Conservation (phyloP, 78 protist genomes). For the Dictyostelium discoideum region dicty_2.7 NC_007088.5:1577501-1578000, state of each 20-base stretch:
- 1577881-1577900: constrained; percentile 89
- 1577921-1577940: constrained; percentile 88
- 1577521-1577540: constrained; percentile 53
- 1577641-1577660: constrained; percentile 76
- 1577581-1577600: constrained; percentile 38
- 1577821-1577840: constrained; percentile 74
- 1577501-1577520: constrained; percentile 7
- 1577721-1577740: constrained; percentile 10
- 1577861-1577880: constrained; percentile 91
- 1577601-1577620: background rate
- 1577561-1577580: constrained; percentile 51
- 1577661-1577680: constrained; percentile 36
- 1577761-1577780: background rate
- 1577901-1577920: constrained; percentile 90
- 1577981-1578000: constrained; percentile 85
- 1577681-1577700: background rate
- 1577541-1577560: constrained; percentile 58
- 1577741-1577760: background rate
- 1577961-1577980: constrained; percentile 79
- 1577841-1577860: constrained; percentile 89
- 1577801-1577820: background rate
- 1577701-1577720: background rate
- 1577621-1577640: constrained; percentile 52
- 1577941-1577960: constrained; percentile 91
- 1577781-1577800: constrained; percentile 24